Evolutionary conservation across 1,284 basidiomycete species (phyloP).

Genomic region (Exsudoporus floridanus): DNA sequence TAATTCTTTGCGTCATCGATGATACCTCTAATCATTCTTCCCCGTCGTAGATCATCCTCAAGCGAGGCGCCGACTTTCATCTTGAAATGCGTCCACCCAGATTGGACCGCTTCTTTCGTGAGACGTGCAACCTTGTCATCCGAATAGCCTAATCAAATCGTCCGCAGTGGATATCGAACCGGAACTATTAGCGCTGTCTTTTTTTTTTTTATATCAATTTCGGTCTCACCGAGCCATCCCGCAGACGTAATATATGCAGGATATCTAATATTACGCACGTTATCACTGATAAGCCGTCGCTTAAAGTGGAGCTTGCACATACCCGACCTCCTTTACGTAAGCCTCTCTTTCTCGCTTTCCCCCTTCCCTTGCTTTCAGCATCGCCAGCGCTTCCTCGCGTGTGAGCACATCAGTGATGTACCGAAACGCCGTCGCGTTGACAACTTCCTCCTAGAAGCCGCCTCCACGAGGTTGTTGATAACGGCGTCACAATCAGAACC

Average conservation of each 20-base stretch:
- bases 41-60: conserved; percentile 81
- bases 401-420: conserved; percentile 94
- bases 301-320: conserved; percentile 15
- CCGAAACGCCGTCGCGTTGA: conserved; percentile 78
- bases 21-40: conserved; percentile 83
- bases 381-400: conserved; percentile 79
- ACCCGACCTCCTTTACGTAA: conserved; percentile 65
- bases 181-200: conserved; percentile 4
- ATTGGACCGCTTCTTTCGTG: conserved; percentile 80
- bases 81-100: conserved; percentile 94
- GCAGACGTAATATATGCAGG: conserved; percentile 93
- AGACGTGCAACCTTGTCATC: conserved; percentile 88
- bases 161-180: not conserved
- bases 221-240: conserved; percentile 74
- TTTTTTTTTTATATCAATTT: not conserved
- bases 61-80: conserved; percentile 92
- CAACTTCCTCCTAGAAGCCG: conserved; percentile 73
- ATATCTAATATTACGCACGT: conserved; percentile 51
- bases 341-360: conserved; percentile 78
- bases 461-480: conserved; percentile 6
- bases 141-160: conserved; percentile 50
- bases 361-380: conserved; percentile 75
- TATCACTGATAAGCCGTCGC: conserved; percentile 3
- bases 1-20: conserved; percentile 84
- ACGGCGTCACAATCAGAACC: not conserved